Evolutionary conservation across 192 early-diverging fungal genomes (phyloP).

Genomic region (Umbelopsis sp.): DNA sequence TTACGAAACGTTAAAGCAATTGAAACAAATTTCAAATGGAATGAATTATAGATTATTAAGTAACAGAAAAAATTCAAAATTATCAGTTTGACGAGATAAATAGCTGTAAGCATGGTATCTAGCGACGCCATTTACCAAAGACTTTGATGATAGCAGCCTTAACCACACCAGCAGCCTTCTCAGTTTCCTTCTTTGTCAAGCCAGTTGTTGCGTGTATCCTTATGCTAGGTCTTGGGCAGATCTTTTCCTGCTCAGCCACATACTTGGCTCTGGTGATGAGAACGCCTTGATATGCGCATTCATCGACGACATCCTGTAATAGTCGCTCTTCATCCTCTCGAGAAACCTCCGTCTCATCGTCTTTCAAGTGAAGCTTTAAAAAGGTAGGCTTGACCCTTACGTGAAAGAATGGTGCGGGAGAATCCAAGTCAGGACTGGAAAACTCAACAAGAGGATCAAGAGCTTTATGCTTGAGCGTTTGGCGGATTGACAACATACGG

Average conservation of each 20-base stretch:
- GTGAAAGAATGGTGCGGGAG: slow-evolving; percentile 73
- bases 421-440: background rate
- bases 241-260: slow-evolving; percentile 78
- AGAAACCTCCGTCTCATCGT: slow-evolving; percentile 28
- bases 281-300: slow-evolving; percentile 77
- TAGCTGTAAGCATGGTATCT: background rate
- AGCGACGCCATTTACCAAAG: slow-evolving; percentile 40
- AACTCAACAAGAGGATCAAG: slow-evolving; percentile 32
- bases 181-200: slow-evolving; percentile 81
- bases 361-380: slow-evolving; percentile 19
- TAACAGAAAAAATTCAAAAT: no score
- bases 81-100: no score
- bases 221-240: slow-evolving; percentile 78
- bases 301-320: slow-evolving; percentile 83
- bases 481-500: slow-evolving; percentile 66
- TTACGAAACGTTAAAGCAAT: slow-evolving; percentile 6
- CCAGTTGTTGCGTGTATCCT: slow-evolving; percentile 76
- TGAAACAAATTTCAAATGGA: background rate
- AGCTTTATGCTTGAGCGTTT: slow-evolving; percentile 23
- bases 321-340: slow-evolving; percentile 76
- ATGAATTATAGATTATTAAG: background rate
- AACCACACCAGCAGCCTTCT: slow-evolving; percentile 79
- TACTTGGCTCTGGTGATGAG: slow-evolving; percentile 89
- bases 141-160: slow-evolving; percentile 70
- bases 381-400: slow-evolving; percentile 60